Base-by-base conservation (phyloP, 2,329 filamentous ascomycete species). In the Fusarium solani-melongenae region DNA sequence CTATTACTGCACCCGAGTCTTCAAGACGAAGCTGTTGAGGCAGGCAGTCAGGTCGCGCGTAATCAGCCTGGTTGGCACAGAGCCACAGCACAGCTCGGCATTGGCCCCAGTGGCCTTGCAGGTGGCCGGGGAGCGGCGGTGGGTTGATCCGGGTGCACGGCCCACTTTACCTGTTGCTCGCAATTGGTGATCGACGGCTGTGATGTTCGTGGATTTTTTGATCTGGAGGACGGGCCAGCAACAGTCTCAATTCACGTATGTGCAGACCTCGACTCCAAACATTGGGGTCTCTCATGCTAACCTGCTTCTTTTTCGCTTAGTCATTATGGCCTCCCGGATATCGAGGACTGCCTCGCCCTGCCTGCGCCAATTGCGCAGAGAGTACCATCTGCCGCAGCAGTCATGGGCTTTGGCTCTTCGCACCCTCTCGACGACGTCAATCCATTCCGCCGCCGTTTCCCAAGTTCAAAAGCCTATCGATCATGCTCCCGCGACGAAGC, bases 401-500 rank as follows among this genome's bases (percentile, higher is more conserved):
- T 71, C 76, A 51, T 78, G 71, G 71, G 66, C 70, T 56, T 62
- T 71, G 51, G 63, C 73, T 61, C 38, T 69, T 56, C 77, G 77
- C 38, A 73, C 49, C 62, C 77, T 81, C 65, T 79, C 81, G 29
- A 82, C 79, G 17, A 68, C 73, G 20, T 66, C 70, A 44, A 69
- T 65, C 14, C 73, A 77, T 55, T 76, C 76, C 55, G 77, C 81
- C 10, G 70, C 78, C 17, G 69, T 74, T 8, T 67, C 74, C 20
- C 66, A 78, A 51, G 62, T 68, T 22, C 80, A 75, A 36, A 78
- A 86, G 29, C 86, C 86, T 1, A 81, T 84, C 66, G 83, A 88
- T 74, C 87, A 87, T 72, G 82, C 86, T 3, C 92, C 88, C 84
- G 90, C 91, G 0, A 92, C 91, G 1, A 95, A 98, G 83, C 96